These are phyloP conservation scores for Myxozyma neotropica DNA, from an alignment of 805 yeast genomes.

Conservation along the genomic window DNA sequence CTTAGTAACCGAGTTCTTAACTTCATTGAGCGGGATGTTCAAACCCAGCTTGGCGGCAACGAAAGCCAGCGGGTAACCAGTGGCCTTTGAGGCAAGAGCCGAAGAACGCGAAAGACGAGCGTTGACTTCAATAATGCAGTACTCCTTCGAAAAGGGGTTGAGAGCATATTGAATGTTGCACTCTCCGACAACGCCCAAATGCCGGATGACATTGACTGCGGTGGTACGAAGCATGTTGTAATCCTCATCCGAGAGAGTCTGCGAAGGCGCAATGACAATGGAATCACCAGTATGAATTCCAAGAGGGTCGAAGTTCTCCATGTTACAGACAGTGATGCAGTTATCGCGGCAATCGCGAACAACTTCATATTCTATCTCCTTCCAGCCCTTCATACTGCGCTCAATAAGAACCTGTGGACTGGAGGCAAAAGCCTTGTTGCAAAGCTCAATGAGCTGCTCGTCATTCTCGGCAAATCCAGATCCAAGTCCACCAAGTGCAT, in stretches of 20 bases:
- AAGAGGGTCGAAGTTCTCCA: conserved; percentile 98
- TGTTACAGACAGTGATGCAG: conserved; percentile 98
- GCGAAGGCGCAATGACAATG: conserved; percentile 98
- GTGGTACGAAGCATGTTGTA: conserved; percentile 97
- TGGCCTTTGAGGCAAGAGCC: conserved; percentile 98
- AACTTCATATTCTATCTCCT: conserved; percentile 97
- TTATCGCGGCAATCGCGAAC: conserved; percentile 96
- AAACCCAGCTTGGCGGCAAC: conserved; percentile 97
- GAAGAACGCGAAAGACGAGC: conserved; percentile 98
- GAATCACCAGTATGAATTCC: conserved; percentile 99
- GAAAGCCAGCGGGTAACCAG: conserved; percentile 97
- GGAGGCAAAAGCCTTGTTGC: conserved; percentile 90
- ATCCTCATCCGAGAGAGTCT: conserved; percentile 94
- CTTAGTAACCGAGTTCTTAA: conserved; percentile 89
- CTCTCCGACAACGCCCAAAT: conserved; percentile 98
- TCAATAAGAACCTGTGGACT: conserved; percentile 96
- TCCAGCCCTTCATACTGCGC: conserved; percentile 98
- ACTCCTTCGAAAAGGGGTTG: conserved; percentile 90
- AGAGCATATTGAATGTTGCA: conserved; percentile 97
- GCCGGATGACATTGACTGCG: conserved; percentile 95
- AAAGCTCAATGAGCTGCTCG: conserved; percentile 75
- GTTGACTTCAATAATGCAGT: conserved; percentile 96
- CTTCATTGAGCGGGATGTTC: conserved; percentile 87
- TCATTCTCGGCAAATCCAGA: conserved; percentile 96
- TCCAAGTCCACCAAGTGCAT: conserved; percentile 96